These are phyloP conservation scores for Fusarium sp. DNA, from an alignment of 2,329 filamentous ascomycete species.

Conservation along the genomic window DNA sequence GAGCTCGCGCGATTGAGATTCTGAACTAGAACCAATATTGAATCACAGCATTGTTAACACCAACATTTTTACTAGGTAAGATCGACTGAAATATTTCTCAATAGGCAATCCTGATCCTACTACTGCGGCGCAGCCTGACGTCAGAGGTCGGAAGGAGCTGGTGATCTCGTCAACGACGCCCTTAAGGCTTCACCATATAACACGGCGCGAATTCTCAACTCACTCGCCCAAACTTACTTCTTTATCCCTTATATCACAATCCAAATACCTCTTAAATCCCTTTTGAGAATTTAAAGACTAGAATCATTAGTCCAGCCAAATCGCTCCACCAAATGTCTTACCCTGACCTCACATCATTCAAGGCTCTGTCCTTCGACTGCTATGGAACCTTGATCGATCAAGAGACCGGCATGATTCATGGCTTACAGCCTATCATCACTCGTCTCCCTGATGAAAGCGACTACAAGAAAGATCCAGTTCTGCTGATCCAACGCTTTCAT, in stretches of 20 bases:
- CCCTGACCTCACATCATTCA: constrained; percentile 1
- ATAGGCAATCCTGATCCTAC: neutral
- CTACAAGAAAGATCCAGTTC: neutral
- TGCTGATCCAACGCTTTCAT: neutral
- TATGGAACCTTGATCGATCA: constrained; percentile 19
- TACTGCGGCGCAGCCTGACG: neutral
- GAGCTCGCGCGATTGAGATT: no score
- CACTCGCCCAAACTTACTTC: accelerated
- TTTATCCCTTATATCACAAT: accelerated
- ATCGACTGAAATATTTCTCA: accelerated
- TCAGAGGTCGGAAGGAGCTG: neutral
- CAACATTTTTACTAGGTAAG: accelerated
- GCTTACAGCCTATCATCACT: neutral
- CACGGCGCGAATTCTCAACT: accelerated
- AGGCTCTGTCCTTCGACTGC: constrained; percentile 10
- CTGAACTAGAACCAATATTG: no score
- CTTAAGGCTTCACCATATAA: neutral
- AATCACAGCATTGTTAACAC: neutral
- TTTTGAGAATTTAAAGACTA: neutral
- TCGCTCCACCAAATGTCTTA: neutral
- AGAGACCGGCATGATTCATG: constrained; percentile 8
- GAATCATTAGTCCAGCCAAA: neutral
- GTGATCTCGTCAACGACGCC: constrained; percentile 10
- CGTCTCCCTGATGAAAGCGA: neutral
- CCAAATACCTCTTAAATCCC: accelerated